Conservation (phyloP, 306 rosid species). For the Malus sieversii region DNA sequence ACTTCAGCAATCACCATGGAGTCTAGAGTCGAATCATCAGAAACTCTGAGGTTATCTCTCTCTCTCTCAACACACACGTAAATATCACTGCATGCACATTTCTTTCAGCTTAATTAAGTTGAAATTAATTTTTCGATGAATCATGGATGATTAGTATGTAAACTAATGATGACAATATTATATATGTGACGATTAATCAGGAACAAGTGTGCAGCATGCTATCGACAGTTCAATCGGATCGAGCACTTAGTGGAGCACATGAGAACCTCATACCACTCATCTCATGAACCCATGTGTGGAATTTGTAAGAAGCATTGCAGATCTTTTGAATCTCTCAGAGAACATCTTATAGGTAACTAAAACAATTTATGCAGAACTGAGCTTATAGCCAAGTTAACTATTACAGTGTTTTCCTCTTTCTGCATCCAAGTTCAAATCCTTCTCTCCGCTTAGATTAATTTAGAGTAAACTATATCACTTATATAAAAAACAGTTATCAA, state of each 20-base stretch:
- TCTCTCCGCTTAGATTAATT: no score
- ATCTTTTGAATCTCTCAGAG: constrained; percentile 87
- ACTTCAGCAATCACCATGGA: constrained; percentile 28
- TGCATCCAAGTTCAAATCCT: not conserved
- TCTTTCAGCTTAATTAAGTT: not conserved
- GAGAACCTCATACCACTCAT: constrained; percentile 82
- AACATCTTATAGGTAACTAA: constrained; percentile 73
- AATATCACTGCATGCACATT: not conserved
- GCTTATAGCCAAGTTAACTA: not conserved
- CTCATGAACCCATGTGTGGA: constrained; percentile 87
- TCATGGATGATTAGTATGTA: not conserved
- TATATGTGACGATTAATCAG: constrained; percentile 25
- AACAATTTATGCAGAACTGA: not conserved
- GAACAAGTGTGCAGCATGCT: constrained; percentile 95
- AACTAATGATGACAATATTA: not conserved
- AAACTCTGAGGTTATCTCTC: constrained; percentile 50
- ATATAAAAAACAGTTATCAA: not conserved
- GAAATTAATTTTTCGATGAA: not conserved
- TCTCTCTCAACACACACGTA: not conserved
- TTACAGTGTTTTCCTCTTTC: not conserved
- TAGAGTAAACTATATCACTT: not conserved
- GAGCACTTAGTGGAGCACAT: constrained; percentile 98
- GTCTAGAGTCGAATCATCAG: constrained; percentile 43
- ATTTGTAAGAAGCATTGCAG: constrained; percentile 89
- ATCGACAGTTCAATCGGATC: constrained; percentile 70